A percentile compares a stretch with the other conserved stretches of the same genome.
Evolutionary conservation across 129 eudicot species (phyloP).

Genomic region (Scalesia atractyloides): DNA sequence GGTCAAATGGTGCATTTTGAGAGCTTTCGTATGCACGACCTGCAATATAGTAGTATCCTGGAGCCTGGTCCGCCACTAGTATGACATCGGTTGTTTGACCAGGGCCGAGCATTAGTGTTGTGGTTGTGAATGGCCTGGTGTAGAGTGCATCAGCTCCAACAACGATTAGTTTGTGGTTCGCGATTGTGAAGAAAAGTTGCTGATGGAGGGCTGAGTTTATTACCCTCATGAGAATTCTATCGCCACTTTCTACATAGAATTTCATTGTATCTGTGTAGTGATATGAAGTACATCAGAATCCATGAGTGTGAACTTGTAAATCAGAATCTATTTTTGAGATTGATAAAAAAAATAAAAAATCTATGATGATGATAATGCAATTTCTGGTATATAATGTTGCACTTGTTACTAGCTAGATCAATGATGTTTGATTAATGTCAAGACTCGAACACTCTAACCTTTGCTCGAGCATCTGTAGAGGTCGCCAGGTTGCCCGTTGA

Average conservation of each 20-base stretch:
- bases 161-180: constrained; percentile 71
- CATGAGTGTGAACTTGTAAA: too few species aligned
- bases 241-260: constrained; percentile 59
- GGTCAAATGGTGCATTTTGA: constrained; percentile 59
- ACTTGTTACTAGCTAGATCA: too few species aligned
- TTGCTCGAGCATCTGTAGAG: constrained; percentile 68
- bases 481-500: constrained; percentile 91
- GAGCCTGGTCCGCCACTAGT: constrained; percentile 67
- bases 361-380: too few species aligned
- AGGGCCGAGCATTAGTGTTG: constrained; percentile 64
- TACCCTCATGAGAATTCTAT: constrained; percentile 67
- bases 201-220: constrained; percentile 86
- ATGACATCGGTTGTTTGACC: constrained; percentile 85
- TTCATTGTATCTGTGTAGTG: constrained; percentile 48
- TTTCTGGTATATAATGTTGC: too few species aligned
- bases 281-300: not conserved
- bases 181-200: constrained; percentile 75
- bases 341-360: too few species aligned
- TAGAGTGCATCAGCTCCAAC: constrained; percentile 75
- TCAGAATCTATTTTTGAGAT: too few species aligned
- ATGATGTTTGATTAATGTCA: not conserved
- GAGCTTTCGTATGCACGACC: constrained; percentile 73
- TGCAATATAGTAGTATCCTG: constrained; percentile 80
- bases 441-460: constrained; percentile 36
- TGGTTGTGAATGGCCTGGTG: constrained; percentile 58